Conservation (phyloP, 306 rosid genomes). For the Inga oerstediana region DNA sequence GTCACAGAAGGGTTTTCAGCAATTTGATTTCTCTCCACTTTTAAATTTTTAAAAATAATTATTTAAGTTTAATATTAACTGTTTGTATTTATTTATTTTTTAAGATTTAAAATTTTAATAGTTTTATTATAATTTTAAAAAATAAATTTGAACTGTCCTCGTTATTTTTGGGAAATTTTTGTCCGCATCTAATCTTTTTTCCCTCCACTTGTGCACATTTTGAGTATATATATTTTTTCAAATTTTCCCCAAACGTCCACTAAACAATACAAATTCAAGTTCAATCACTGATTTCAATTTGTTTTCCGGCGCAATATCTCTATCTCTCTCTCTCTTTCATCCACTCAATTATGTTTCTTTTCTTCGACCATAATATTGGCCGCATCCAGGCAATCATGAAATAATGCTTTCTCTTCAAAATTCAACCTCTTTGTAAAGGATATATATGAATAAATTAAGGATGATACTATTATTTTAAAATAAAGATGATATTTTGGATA, state of each 20-base stretch:
- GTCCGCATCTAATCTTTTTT: neutral
- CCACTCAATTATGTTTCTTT: neutral
- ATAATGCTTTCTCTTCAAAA: neutral
- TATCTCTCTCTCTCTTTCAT: neutral
- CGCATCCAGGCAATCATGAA: slow-evolving; percentile 4
- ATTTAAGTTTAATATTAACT: neutral
- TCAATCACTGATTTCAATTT: neutral
- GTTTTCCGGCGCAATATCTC: slow-evolving; percentile 23
- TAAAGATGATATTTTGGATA: neutral
- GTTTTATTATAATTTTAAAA: neutral
- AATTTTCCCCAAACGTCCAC: neutral
- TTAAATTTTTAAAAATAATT: neutral
- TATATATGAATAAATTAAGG: neutral
- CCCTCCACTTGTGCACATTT: neutral
- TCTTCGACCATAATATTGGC: slow-evolving; percentile 15
- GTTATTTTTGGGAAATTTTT: neutral
- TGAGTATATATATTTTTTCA: neutral
- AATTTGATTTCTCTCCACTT: neutral
- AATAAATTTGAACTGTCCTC: neutral
- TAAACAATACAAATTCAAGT: neutral
- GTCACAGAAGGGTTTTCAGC: neutral
- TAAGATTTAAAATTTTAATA: neutral
- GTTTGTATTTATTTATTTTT: neutral
- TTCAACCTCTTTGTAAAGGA: neutral
- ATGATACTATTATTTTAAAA: neutral